A percentile compares a stretch with the other conserved stretches of the same genome.
Evolutionary conservation across 192 early-diverging fungal genomes (phyloP).

Genomic region (Phycomyces nitens): DNA sequence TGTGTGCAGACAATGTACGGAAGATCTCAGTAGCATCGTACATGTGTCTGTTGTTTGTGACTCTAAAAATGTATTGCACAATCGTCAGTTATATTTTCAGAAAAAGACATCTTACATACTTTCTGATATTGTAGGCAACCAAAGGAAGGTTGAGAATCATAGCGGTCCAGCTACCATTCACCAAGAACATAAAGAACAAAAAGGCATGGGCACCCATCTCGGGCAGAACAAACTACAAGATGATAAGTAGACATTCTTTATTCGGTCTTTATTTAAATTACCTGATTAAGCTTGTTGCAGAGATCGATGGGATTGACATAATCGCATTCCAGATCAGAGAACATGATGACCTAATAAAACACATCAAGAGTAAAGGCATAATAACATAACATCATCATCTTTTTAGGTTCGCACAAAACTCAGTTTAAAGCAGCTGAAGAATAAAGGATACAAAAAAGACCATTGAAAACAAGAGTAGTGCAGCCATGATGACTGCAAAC

Average conservation of each 20-base stretch:
- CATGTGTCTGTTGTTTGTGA: slow-evolving; percentile 82
- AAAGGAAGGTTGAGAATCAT: slow-evolving; percentile 84
- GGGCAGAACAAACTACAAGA: slow-evolving; percentile 85
- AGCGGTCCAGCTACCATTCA: slow-evolving; percentile 87
- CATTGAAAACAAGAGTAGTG: slow-evolving; percentile 87
- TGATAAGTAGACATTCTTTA: not conserved
- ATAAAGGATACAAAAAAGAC: slow-evolving; percentile 86
- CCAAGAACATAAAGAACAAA: slow-evolving; percentile 77
- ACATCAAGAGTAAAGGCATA: slow-evolving; percentile 2
- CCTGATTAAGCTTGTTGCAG: slow-evolving; percentile 93
- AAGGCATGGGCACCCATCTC: slow-evolving; percentile 85
- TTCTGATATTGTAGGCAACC: slow-evolving; percentile 80
- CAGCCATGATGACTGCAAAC: slow-evolving; percentile 90
- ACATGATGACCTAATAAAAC: slow-evolving; percentile 47
- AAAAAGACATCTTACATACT: slow-evolving; percentile 50
- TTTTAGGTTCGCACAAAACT: not conserved
- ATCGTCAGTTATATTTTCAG: no score
- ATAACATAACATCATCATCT: slow-evolving; percentile 2
- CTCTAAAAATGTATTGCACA: slow-evolving; percentile 40
- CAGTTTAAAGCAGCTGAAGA: not conserved
- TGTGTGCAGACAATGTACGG: slow-evolving; percentile 86
- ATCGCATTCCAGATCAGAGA: slow-evolving; percentile 82
- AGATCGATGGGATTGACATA: slow-evolving; percentile 99
- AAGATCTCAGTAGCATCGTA: slow-evolving; percentile 99
- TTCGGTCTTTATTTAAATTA: slow-evolving; percentile 26